Evolutionary conservation across 768 basidiomycete species (phyloP).

Genomic region (Fomitopsis pulvina): DNA sequence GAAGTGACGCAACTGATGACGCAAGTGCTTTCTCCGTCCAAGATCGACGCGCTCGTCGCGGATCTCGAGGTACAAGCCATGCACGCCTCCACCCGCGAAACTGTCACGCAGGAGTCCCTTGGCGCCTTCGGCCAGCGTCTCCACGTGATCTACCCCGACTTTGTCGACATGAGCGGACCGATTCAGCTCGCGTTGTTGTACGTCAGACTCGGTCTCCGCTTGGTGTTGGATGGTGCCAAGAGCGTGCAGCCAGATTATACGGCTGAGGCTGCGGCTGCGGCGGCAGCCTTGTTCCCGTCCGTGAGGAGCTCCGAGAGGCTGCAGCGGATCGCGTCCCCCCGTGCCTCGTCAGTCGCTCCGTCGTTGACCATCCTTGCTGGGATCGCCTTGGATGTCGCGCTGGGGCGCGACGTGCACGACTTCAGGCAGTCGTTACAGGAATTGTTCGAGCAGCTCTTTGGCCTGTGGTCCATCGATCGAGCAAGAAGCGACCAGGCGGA

Average conservation of each 20-base stretch:
- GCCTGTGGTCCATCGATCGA: slow-evolving; percentile 82
- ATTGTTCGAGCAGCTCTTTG: slow-evolving; percentile 61
- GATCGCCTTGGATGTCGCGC: slow-evolving; percentile 35
- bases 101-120: slow-evolving; percentile 73
- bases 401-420: slow-evolving; percentile 30
- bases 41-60: slow-evolving; percentile 41
- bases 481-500: slow-evolving; percentile 60
- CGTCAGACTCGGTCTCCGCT: slow-evolving; percentile 66
- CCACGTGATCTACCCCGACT: slow-evolving; percentile 58
- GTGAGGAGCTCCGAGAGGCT: slow-evolving; percentile 35
- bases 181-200: slow-evolving; percentile 61
- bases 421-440: slow-evolving; percentile 34
- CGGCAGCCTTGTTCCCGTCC: slow-evolving; percentile 54
- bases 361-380: slow-evolving; percentile 45
- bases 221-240: slow-evolving; percentile 28
- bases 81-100: slow-evolving; percentile 47
- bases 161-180: slow-evolving; percentile 62
- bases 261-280: slow-evolving; percentile 28
- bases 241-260: slow-evolving; percentile 6
- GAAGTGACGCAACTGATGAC: slow-evolving; percentile 71
- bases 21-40: slow-evolving; percentile 44
- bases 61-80: slow-evolving; percentile 30
- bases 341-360: slow-evolving; percentile 26
- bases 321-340: slow-evolving; percentile 10
- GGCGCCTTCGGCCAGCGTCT: slow-evolving; percentile 73